Evolutionary conservation across 1,139 yeast genomes (phyloP), one percentile per base, ranked within the genome.

Genomic region (Meyerozyma carpophila): DNA sequence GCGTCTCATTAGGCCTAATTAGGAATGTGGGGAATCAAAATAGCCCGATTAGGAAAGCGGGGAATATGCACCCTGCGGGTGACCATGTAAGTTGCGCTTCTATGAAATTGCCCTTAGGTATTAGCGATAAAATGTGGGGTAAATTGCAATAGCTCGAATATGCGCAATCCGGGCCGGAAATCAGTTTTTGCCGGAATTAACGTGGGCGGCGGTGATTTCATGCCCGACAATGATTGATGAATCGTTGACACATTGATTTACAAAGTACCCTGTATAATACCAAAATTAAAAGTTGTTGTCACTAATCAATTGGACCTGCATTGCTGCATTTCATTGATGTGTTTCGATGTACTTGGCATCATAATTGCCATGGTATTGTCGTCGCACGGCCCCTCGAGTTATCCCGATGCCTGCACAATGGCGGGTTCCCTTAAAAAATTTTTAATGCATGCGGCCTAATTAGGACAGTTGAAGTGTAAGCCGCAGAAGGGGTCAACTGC

Each of bases 401-500:
- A 27, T 10, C 8, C 34, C 16, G 34, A 8, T 13, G 16, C 34
- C 34, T 31, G 34, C 8, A 31, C 34, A 31, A 31, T 31, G 2
- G n/a, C n/a, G n/a, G 34, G 8, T 21, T 16, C 18, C 3, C 18
- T 3, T 6, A 2, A 9, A 6, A 31, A 31, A 7, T 31, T n/a
- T n/a, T 31, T 13, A 10, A 34, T 34, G 37, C 26, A 34, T 34
- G 26, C n/a, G 26, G 37, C 37, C 37, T 34, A 34, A 20, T 34
- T 18, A 18, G 37, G 37, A 24, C 21, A 16, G 16, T 13, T 13
- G 4, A 14, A 5, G 16, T 32, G 21, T 20, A 18, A 34, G 37
- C 37, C 37, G 37, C 37, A 34, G 26, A 34, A 34, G 37, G 37
- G 26, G 37, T 20, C 37, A 34, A 18, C 36, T 32, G 36, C 37